These are phyloP conservation scores for Funneliformis caledonium DNA, from an alignment of 371 early-diverging fungal species.

Conservation along the genomic window DNA sequence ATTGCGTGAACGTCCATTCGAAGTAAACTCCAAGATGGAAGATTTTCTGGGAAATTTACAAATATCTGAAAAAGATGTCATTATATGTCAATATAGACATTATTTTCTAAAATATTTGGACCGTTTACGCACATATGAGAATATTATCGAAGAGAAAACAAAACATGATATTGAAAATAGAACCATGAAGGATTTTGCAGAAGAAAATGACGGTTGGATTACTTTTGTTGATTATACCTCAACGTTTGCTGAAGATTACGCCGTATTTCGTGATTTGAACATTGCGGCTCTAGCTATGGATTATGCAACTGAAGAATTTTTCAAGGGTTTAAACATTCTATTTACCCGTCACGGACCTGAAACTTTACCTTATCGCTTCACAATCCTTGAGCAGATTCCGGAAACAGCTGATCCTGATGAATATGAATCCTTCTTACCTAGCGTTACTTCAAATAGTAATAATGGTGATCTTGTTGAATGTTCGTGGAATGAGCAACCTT, in stretches of 20 bases:
- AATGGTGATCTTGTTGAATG: slow-evolving; percentile 18
- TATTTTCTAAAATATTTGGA: slow-evolving; percentile 69
- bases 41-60: slow-evolving; percentile 35
- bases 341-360: slow-evolving; percentile 66
- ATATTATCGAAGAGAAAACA: slow-evolving; percentile 51
- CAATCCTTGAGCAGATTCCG: slow-evolving; percentile 69
- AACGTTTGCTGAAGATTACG: slow-evolving; percentile 52
- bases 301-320: slow-evolving; percentile 63
- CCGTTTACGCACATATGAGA: slow-evolving; percentile 65
- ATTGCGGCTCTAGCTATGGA: slow-evolving; percentile 65
- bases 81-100: slow-evolving; percentile 57
- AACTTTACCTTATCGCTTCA: slow-evolving; percentile 63
- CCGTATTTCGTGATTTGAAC: slow-evolving; percentile 67
- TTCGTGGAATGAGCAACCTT: slow-evolving; percentile 40
- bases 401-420: slow-evolving; percentile 50
- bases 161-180: not conserved
- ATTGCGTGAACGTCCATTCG: slow-evolving; percentile 43
- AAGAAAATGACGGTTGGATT: slow-evolving; percentile 3
- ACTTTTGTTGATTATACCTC: slow-evolving; percentile 34
- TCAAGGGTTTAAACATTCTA: slow-evolving; percentile 62
- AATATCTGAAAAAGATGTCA: slow-evolving; percentile 44
- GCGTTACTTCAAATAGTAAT: slow-evolving; percentile 3
- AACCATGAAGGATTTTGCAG: slow-evolving; percentile 3
- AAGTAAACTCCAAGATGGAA: slow-evolving; percentile 31
- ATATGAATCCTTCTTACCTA: slow-evolving; percentile 40